These are phyloP conservation scores for Yamadazyma diddensiae DNA, from an alignment of 1,139 yeast genomes.

Conservation along the genomic window DNA sequence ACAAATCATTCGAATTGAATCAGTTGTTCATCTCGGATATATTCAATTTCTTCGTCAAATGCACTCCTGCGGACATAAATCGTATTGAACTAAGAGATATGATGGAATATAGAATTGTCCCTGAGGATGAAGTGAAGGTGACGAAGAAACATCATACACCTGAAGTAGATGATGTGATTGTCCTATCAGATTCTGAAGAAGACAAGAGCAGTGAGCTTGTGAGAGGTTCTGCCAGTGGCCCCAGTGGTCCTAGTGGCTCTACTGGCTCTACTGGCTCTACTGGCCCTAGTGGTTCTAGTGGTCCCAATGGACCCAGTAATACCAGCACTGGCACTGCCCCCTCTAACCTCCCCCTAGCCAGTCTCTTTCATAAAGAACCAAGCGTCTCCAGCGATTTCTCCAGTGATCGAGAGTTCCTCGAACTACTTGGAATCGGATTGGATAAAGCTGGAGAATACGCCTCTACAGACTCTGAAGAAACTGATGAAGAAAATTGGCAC, in stretches of 20 bases:
- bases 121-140: slow-evolving; percentile 16
- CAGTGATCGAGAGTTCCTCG: neutral
- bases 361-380: neutral
- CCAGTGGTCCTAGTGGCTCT: too few relatives aligned
- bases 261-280: too few relatives aligned
- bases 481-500: slow-evolving; percentile 9
- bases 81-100: slow-evolving; percentile 37
- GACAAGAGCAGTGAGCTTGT: too few relatives aligned
- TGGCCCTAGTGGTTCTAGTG: too few relatives aligned
- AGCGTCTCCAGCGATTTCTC: neutral
- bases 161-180: slow-evolving; percentile 23
- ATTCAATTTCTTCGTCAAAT: slow-evolving; percentile 41
- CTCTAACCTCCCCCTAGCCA: too few relatives aligned
- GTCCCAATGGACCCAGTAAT: too few relatives aligned
- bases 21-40: slow-evolving; percentile 40
- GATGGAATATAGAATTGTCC: slow-evolving; percentile 35
- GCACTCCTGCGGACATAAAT: slow-evolving; percentile 34
- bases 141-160: slow-evolving; percentile 8
- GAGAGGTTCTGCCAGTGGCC: too few relatives aligned
- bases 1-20: slow-evolving; percentile 29
- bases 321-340: too few relatives aligned
- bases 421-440: too few relatives aligned
- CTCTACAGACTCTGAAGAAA: slow-evolving; percentile 9
- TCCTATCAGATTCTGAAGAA: slow-evolving; percentile 26
- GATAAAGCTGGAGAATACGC: too few relatives aligned